Evolutionary conservation across 345 rosid species (phyloP).

Genomic region (Mallotus nudiflorus): DNA sequence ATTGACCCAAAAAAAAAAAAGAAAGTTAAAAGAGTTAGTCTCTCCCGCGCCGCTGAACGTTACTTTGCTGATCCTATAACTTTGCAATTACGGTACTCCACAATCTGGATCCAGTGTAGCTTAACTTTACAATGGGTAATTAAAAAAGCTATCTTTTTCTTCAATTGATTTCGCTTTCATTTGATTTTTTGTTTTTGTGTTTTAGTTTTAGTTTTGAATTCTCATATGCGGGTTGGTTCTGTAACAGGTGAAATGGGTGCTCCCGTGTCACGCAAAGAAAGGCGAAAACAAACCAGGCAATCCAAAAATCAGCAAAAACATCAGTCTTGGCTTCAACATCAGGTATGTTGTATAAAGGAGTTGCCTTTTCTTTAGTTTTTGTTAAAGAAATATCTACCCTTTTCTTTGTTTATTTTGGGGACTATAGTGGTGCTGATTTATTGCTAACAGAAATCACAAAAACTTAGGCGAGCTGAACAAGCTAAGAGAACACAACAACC

Average conservation of each 20-base stretch:
- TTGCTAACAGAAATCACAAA: constrained; percentile 45
- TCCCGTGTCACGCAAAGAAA: constrained; percentile 54
- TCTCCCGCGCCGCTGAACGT: no score
- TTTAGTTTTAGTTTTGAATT: no score
- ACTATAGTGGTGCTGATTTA: constrained; percentile 1
- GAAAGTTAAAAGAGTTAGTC: no score
- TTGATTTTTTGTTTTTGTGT: no score
- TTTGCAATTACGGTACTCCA: no score
- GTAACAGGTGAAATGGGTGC: background rate
- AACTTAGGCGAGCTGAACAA: constrained; percentile 29
- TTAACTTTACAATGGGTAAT: no score
- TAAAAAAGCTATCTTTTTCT: no score
- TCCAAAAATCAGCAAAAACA: constrained; percentile 45
- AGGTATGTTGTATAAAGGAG: constrained; percentile 36
- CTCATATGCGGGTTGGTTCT: background rate
- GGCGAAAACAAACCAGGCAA: constrained; percentile 63
- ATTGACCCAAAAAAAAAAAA: no score
- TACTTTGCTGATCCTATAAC: no score
- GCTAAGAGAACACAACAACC: constrained; percentile 2
- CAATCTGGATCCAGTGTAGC: no score
- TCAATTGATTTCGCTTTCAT: no score
- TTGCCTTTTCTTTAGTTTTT: background rate
- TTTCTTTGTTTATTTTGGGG: background rate
- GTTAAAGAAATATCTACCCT: background rate
- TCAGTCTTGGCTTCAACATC: constrained; percentile 60